Evolutionary conservation across 1,139 yeast genomes (phyloP).

Genomic region (Suhomyces taliae): DNA sequence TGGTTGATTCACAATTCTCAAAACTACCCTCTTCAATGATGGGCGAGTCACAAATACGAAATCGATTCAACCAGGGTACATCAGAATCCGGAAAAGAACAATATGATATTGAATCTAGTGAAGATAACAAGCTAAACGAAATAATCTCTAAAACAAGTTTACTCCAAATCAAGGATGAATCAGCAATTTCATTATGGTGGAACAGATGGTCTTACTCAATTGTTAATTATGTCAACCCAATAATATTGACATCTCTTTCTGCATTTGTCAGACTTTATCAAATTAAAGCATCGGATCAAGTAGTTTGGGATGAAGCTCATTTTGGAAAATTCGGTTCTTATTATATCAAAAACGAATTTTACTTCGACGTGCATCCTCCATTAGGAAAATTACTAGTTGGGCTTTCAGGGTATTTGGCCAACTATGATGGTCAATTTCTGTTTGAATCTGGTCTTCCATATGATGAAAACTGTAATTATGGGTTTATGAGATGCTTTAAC

Average conservation of each 20-base stretch:
- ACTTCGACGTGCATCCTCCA: slow-evolving; percentile 82
- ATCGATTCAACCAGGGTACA: too few species aligned
- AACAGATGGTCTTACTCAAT: slow-evolving; percentile 11
- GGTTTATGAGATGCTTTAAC: slow-evolving; percentile 65
- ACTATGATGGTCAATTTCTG: slow-evolving; percentile 62
- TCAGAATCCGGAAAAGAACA: too few species aligned
- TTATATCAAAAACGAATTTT: slow-evolving; percentile 63
- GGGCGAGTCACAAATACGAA: too few species aligned
- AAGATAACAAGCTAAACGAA: slow-evolving; percentile 13
- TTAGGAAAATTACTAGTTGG: slow-evolving; percentile 72
- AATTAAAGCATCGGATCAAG: slow-evolving; percentile 62
- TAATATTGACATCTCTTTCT: slow-evolving; percentile 54
- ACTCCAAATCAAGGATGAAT: slow-evolving; percentile 10
- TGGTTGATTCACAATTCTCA: too few species aligned
- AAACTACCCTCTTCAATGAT: too few species aligned
- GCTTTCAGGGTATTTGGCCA: slow-evolving; percentile 65
- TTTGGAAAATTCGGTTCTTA: slow-evolving; percentile 69
- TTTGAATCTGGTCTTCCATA: slow-evolving; percentile 62
- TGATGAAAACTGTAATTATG: slow-evolving; percentile 56
- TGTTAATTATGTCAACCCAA: slow-evolving; percentile 29
- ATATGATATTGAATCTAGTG: neutral
- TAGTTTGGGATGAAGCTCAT: slow-evolving; percentile 97
- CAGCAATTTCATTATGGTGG: neutral
- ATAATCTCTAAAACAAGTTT: slow-evolving; percentile 16
- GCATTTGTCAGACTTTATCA: slow-evolving; percentile 66